Conservation (phyloP, 2,329 filamentous ascomycete species). For the Cryphonectria japonica region DNA sequence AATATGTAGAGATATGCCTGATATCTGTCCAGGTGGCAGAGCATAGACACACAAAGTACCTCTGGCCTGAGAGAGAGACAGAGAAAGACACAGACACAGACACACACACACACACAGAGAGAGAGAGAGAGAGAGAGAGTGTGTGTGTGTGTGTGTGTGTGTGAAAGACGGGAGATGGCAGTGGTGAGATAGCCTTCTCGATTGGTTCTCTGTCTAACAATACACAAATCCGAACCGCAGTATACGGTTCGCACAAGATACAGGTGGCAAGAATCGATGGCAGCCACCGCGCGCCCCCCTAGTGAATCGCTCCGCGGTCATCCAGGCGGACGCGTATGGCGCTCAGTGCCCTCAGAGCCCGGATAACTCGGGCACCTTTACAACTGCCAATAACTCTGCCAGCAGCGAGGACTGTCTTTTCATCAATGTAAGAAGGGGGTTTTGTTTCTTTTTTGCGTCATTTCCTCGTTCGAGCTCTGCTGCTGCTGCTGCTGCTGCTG, state of each 20-base stretch:
- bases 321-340: slow-evolving; percentile 7
- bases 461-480: no score
- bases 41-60: background rate
- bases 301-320: slow-evolving; percentile 2
- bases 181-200: background rate
- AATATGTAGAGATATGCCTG: background rate
- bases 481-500: background rate
- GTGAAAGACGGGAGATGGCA: background rate
- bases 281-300: background rate
- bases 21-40: background rate
- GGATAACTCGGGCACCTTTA: background rate
- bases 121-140: background rate
- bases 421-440: background rate
- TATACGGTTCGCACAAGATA: background rate
- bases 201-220: background rate
- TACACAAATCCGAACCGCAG: background rate
- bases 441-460: background rate
- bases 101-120: background rate
- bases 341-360: background rate
- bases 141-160: no score
- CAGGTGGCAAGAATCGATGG: slow-evolving; percentile 1
- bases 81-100: no score
- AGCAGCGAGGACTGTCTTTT: slow-evolving; percentile 7
- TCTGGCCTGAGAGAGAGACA: background rate
- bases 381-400: background rate